A percentile compares a stretch with the other conserved stretches of the same genome.
phyloP scores from a whole-genome alignment of 805 yeast species.

The Sugiyamaella valdiviana region DNA sequence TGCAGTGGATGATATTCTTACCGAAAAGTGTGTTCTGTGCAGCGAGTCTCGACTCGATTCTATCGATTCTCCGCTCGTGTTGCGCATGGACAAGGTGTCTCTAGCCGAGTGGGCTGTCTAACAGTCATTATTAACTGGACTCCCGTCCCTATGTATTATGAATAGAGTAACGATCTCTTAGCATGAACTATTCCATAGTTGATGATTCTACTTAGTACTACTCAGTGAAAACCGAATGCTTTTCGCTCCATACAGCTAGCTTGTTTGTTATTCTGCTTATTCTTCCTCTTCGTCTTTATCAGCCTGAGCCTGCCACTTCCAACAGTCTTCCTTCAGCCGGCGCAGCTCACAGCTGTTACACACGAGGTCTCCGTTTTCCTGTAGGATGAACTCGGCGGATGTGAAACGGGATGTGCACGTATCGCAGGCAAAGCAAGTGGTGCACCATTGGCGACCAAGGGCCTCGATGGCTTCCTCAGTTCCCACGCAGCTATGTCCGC shows the following conservation, averaged over 20 bases:
- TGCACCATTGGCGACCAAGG: conserved; percentile 29
- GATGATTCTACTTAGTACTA: not conserved
- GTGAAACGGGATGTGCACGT: conserved; percentile 26
- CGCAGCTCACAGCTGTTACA: conserved; percentile 26
- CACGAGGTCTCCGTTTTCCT: conserved; percentile 29
- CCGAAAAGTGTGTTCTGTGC: conserved; percentile 71
- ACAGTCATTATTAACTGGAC: not conserved
- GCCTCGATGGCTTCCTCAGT: conserved; percentile 25
- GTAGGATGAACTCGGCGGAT: conserved; percentile 27
- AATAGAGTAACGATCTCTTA: not conserved
- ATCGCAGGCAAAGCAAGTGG: conserved; percentile 29
- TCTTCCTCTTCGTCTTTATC: not conserved
- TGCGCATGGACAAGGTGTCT: conserved; percentile 14
- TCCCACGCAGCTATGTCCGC: conserved; percentile 20
- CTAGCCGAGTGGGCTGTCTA: conserved; percentile 10
- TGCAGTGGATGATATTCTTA: conserved; percentile 45
- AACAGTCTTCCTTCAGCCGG: conserved; percentile 19
- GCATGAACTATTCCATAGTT: not conserved
- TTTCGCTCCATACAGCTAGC: no score
- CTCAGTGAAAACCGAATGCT: no score
- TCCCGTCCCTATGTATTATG: no score
- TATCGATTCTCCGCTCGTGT: conserved; percentile 56
- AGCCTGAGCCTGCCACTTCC: conserved; percentile 12
- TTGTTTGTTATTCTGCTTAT: no score
- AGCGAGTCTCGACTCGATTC: conserved; percentile 66